These are phyloP conservation scores for Penicillium sumatraense DNA, from an alignment of 2,329 filamentous ascomycete genomes.

Conservation along the genomic window DNA sequence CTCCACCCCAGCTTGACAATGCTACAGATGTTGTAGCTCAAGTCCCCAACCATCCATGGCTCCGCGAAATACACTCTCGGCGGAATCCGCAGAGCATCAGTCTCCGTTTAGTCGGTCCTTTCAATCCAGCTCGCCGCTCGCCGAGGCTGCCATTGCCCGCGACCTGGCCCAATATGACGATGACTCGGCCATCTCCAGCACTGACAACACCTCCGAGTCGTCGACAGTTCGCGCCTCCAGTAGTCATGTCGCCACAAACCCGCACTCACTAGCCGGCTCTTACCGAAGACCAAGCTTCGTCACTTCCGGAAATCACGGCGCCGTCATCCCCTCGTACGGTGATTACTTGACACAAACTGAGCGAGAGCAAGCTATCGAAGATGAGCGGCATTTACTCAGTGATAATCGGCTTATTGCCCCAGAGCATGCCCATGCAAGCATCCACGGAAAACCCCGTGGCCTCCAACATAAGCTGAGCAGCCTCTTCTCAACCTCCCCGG, in stretches of 20 bases:
- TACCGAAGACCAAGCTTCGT: conserved; percentile 81
- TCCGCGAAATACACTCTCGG: conserved; percentile 32
- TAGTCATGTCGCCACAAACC: conserved; percentile 40
- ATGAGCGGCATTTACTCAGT: conserved; percentile 62
- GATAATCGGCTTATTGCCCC: conserved; percentile 64
- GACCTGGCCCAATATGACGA: conserved; percentile 70
- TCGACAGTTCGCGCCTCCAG: conserved; percentile 48
- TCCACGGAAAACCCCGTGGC: conserved; percentile 17
- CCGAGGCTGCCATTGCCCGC: conserved; percentile 66
- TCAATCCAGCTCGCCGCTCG: conserved; percentile 66
- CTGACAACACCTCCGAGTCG: conserved; percentile 44
- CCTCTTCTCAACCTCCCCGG: conserved; percentile 24
- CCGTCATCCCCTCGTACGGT: conserved; percentile 61
- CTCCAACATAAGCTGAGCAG: conserved; percentile 32
- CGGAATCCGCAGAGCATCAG: conserved; percentile 32
- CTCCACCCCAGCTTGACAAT: neutral
- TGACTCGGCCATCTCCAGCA: conserved; percentile 48
- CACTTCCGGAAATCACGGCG: conserved; percentile 71
- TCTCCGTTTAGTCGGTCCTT: conserved; percentile 50
- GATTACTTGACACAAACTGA: conserved; percentile 58
- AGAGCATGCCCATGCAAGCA: conserved; percentile 44
- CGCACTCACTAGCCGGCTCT: conserved; percentile 61
- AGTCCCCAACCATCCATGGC: conserved; percentile 27
- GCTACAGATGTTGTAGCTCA: conserved; percentile 4
- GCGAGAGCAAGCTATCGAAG: conserved; percentile 57